Percentiles rank a stretch among this genome's conserved stretches.
Conservation (phyloP, 805 yeast genomes). For the Candida incommunis region DNA sequence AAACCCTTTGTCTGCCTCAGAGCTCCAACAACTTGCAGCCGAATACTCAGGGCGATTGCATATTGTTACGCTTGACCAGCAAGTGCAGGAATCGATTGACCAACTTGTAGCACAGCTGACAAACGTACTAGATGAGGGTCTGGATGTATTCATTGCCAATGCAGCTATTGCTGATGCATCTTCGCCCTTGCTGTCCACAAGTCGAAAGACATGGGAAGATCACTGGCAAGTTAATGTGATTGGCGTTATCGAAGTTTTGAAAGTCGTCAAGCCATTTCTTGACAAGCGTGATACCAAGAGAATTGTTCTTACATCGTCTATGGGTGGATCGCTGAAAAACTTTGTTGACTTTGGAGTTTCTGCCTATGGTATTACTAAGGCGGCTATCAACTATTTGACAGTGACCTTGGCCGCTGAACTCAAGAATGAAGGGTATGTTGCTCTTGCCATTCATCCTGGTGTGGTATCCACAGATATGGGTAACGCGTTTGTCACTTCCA, state of each 20-base stretch:
- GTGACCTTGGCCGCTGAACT: slow-evolving; percentile 18
- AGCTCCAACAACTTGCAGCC: slow-evolving; percentile 5
- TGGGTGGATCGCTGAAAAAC: slow-evolving; percentile 5
- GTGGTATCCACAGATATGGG: slow-evolving; percentile 26
- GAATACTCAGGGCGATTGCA: neutral
- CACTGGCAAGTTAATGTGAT: slow-evolving; percentile 12
- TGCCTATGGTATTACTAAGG: slow-evolving; percentile 27
- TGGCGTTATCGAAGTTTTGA: slow-evolving; percentile 12
- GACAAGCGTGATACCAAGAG: slow-evolving; percentile 12
- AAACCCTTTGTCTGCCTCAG: slow-evolving; percentile 7
- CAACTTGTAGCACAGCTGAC: slow-evolving; percentile 14
- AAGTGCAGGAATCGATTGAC: neutral
- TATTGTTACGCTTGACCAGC: neutral
- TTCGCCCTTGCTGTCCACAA: slow-evolving; percentile 12
- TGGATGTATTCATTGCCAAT: slow-evolving; percentile 18
- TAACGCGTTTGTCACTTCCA: neutral
- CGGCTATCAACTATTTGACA: slow-evolving; percentile 23
- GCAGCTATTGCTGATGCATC: slow-evolving; percentile 15
- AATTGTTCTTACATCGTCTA: slow-evolving; percentile 17
- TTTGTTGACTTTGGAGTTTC: slow-evolving; percentile 9
- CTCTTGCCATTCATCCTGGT: slow-evolving; percentile 27
- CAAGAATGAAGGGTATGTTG: slow-evolving; percentile 15
- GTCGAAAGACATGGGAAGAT: slow-evolving; percentile 2
- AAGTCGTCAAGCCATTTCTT: slow-evolving; percentile 14
- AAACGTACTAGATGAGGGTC: slow-evolving; percentile 11